phyloP scores from a whole-genome alignment of 345 rosid genomes.

The Cardamine occulta region DNA sequence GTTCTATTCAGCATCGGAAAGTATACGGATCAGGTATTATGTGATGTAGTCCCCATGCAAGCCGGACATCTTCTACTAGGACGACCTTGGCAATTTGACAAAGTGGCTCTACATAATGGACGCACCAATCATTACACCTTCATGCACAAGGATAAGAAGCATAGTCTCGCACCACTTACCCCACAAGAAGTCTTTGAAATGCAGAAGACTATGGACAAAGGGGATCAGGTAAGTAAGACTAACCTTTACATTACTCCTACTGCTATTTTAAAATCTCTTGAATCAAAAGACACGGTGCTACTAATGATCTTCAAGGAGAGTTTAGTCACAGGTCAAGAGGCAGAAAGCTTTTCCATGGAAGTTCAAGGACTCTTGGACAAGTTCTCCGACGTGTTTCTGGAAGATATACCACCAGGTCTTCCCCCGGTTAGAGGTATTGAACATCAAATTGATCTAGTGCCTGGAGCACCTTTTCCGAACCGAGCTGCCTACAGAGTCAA shows the following conservation, averaged over 20 bases:
- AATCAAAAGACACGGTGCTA: neutral
- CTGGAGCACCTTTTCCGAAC: neutral
- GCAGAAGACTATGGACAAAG: neutral
- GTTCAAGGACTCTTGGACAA: neutral
- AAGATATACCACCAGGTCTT: neutral
- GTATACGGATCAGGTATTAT: neutral
- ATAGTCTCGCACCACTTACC: neutral
- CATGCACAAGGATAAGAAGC: neutral
- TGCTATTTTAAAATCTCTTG: neutral
- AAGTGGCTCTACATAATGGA: neutral
- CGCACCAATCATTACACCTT: neutral
- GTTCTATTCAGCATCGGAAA: neutral
- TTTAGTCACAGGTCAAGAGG: neutral
- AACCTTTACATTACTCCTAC: neutral
- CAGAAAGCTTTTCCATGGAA: rapidly evolving
- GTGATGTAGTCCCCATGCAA: neutral
- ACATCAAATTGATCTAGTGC: neutral
- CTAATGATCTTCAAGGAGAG: neutral
- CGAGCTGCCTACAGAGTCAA: neutral
- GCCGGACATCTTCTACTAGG: neutral
- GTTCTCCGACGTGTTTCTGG: rapidly evolving
- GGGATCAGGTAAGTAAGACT: neutral
- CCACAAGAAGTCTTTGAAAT: neutral
- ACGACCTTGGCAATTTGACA: neutral
- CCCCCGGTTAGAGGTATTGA: neutral